These are phyloP conservation scores for Ajuga chamaepitys DNA, from an alignment of 257 asterid genomes.

Conservation along the genomic window DNA sequence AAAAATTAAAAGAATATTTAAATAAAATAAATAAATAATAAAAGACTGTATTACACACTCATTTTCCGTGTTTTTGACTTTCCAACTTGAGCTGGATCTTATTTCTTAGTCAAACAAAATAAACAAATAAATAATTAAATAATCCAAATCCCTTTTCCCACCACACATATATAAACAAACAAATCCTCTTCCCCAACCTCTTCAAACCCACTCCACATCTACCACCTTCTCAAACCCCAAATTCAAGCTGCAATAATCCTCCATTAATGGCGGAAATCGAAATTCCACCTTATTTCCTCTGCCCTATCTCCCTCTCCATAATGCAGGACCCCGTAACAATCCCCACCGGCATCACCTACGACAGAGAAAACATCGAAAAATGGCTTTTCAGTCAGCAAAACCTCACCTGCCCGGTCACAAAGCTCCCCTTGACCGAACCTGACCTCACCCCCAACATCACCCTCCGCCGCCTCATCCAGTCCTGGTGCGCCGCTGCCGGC, in stretches of 20 bases:
- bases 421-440: slow-evolving; percentile 30
- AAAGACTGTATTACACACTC: slow-evolving; percentile 1
- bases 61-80: slow-evolving; percentile 53
- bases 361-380: slow-evolving; percentile 67
- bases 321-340: slow-evolving; percentile 84
- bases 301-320: slow-evolving; percentile 67
- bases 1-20: background rate
- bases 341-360: slow-evolving; percentile 78
- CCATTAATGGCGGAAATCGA: slow-evolving; percentile 43
- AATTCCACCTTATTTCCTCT: slow-evolving; percentile 62
- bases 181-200: background rate
- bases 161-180: slow-evolving; percentile 8
- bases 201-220: slow-evolving; percentile 23
- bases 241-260: background rate
- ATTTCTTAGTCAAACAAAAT: too few species aligned
- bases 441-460: slow-evolving; percentile 70
- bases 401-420: slow-evolving; percentile 60
- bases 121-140: too few species aligned
- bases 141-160: too few species aligned
- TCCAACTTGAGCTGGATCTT: background rate
- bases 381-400: slow-evolving; percentile 54
- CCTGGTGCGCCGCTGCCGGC: slow-evolving; percentile 74
- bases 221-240: background rate
- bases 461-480: slow-evolving; percentile 72
- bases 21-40: too few species aligned